Evolutionary conservation across 768 basidiomycete genomes (phyloP), one percentile per base, ranked within the genome.

Genomic region (Russula griseocarnosa): DNA sequence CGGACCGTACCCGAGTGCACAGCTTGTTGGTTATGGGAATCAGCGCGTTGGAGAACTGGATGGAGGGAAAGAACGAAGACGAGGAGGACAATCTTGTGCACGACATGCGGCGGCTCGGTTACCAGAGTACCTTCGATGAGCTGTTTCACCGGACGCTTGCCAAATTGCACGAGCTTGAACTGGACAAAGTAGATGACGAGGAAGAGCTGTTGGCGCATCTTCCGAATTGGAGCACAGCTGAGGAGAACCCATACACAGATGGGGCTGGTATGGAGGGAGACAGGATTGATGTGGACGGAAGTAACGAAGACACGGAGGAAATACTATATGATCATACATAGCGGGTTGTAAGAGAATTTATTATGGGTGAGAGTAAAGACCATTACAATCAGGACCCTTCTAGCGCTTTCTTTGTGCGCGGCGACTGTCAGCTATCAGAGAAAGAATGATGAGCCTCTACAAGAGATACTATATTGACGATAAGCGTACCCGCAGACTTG

Each of bases 41-140:
- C 30, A 79, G 82, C 13, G 76, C 72, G 10, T 70, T 92, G 50
- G 90, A 91, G 67, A 88, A 88, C 66, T 92, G 89, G 89, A 65
- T 90, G 49, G 69, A 75, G 5, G 70, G 69, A 32, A 70, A 73
- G 57, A 73, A 70, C 6, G 70, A 69, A 11, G 68, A 57, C 14
- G 61, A 44, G 9, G 69, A 61, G 1, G 71, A 72, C 58, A 73
- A 73, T 46, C 69, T 76, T 58, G 71, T 73, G 40, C 26, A 72
- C 4, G 76, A 77, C 70, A 71, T 88, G 70, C 78, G 78, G 67
- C 73, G 75, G 34, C 73, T 85, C 28, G 86, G 85, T 3, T 66
- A 87, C 34, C 80, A 86, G 71, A 80, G 85, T 52, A 79, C 79
- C 18, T 86, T 89, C 67, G 82, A 89, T 62, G 82, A 85, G 28